phyloP scores from a whole-genome alignment of 176 grass and related monocot species.

The Ensete glaucum region DNA sequence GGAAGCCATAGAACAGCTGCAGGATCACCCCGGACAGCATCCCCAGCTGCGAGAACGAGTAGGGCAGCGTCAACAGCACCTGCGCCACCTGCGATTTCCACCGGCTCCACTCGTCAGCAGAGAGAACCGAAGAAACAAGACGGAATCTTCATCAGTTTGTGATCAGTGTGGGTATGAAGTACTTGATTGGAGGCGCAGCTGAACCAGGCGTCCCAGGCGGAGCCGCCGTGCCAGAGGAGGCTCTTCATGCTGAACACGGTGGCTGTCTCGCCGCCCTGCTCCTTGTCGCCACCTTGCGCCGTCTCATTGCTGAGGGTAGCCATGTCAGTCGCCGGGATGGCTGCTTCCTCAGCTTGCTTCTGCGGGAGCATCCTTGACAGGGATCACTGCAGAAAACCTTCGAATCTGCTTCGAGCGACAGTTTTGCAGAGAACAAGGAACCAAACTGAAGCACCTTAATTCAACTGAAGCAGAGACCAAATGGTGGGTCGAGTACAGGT shows the following conservation, averaged over 20 bases:
- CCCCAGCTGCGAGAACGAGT: constrained; percentile 25
- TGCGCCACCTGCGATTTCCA: constrained; percentile 10
- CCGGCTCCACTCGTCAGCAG: neutral
- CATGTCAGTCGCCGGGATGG: neutral
- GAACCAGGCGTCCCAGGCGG: constrained; percentile 23
- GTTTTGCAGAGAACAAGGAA: too few species aligned
- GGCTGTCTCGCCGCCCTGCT: neutral
- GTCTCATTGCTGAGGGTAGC: neutral
- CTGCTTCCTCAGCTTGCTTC: constrained; percentile 1
- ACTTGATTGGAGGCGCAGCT: constrained; percentile 27
- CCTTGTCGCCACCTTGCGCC: neutral
- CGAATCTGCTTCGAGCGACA: too few species aligned
- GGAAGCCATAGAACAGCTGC: constrained; percentile 16
- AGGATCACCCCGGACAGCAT: constrained; percentile 15
- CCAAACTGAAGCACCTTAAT: too few species aligned
- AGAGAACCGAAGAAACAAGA: neutral
- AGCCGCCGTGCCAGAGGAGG: constrained; percentile 20
- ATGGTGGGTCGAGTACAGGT: too few species aligned
- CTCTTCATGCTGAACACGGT: constrained; percentile 33
- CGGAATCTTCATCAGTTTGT: too few species aligned
- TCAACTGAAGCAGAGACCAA: too few species aligned
- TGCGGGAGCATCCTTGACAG: neutral
- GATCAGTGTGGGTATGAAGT: neutral
- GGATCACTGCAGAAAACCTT: too few species aligned
- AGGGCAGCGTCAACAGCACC: constrained; percentile 24